Percentiles rank a stretch among this genome's conserved stretches.
phyloP scores from a whole-genome alignment of 352 stramenopile species.

The Blastocystis sp. region DNA sequence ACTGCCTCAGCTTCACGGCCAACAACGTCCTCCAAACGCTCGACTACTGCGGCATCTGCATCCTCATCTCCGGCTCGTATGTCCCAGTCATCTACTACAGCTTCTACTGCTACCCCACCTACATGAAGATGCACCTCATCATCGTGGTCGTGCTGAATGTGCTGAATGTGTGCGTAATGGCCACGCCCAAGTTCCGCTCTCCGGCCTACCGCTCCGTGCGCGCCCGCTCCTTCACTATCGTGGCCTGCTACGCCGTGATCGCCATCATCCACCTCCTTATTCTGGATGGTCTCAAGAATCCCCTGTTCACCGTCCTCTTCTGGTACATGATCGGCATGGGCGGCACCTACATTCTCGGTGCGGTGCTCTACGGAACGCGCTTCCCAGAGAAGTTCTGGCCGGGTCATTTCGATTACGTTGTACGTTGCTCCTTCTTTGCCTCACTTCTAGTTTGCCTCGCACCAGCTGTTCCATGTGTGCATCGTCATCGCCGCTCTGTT shows the following conservation, averaged over 20 bases:
- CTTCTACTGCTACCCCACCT: slow-evolving; percentile 61
- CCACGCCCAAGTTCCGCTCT: slow-evolving; percentile 62
- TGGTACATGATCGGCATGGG: slow-evolving; percentile 64
- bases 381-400: slow-evolving; percentile 66
- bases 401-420: slow-evolving; percentile 68
- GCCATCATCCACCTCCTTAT: slow-evolving; percentile 26
- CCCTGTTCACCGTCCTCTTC: slow-evolving; percentile 36
- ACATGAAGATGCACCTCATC: slow-evolving; percentile 53
- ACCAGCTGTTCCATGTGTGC: slow-evolving; percentile 12
- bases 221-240: slow-evolving; percentile 51
- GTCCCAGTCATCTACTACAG: slow-evolving; percentile 68
- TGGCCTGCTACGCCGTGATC: slow-evolving; percentile 55
- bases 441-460: slow-evolving; percentile 15
- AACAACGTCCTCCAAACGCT: slow-evolving; percentile 61
- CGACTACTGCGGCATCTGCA: slow-evolving; percentile 69
- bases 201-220: slow-evolving; percentile 44
- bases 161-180: slow-evolving; percentile 63
- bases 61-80: slow-evolving; percentile 68
- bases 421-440: neutral
- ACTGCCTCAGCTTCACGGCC: slow-evolving; percentile 35
- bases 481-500: slow-evolving; percentile 9
- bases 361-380: slow-evolving; percentile 51
- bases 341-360: slow-evolving; percentile 55
- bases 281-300: slow-evolving; percentile 63
- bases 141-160: slow-evolving; percentile 65